Conservation (phyloP, 2,329 filamentous ascomycete species). For the Fusarium sp. region DNA sequence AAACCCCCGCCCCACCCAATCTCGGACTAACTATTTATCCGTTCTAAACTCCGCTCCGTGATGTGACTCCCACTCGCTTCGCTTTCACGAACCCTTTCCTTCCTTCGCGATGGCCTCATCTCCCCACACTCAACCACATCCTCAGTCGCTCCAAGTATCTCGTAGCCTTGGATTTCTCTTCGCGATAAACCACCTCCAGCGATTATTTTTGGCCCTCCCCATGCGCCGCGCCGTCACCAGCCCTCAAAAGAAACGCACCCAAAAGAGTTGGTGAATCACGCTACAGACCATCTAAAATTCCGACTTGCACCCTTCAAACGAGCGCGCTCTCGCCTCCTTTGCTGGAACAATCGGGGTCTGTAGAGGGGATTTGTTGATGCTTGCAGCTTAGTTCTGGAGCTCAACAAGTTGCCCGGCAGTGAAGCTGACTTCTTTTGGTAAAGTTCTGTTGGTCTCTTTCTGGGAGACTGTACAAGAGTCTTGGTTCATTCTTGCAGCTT, state of each 20-base stretch:
- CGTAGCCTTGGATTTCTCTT: too few relatives aligned
- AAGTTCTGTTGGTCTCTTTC: constrained; percentile 1
- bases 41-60: too few relatives aligned
- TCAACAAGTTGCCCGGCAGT: constrained; percentile 12
- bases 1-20: too few relatives aligned
- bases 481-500: not conserved
- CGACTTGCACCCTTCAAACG: constrained; percentile 10
- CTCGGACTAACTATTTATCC: too few relatives aligned
- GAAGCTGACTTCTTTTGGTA: constrained; percentile 13
- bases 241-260: not conserved
- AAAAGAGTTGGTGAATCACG: not conserved
- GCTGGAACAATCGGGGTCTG: constrained; percentile 18
- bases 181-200: too few relatives aligned
- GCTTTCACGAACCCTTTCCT: too few relatives aligned
- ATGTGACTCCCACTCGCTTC: too few relatives aligned
- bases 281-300: constrained; percentile 5
- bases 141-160: too few relatives aligned
- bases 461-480: not conserved
- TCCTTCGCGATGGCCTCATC: too few relatives aligned
- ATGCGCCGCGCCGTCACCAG: not conserved
- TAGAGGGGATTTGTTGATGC: constrained; percentile 7
- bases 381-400: constrained; percentile 12
- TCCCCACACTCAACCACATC: too few relatives aligned
- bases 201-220: too few relatives aligned
- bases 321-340: constrained; percentile 12